phyloP scores from a whole-genome alignment of 257 asterid genomes.

The Lycium barbarum region DNA sequence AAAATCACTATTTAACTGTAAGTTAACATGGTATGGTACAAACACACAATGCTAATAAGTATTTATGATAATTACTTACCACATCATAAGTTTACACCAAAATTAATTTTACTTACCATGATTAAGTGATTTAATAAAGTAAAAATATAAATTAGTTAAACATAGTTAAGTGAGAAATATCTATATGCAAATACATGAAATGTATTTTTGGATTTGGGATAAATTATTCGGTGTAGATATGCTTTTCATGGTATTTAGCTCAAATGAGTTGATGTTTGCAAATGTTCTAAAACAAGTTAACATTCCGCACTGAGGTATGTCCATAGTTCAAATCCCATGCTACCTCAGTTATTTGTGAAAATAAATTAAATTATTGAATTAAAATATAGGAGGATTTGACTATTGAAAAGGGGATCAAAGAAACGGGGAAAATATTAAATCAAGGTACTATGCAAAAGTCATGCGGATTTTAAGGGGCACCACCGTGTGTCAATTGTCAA shows the following conservation, averaged over 20 bases:
- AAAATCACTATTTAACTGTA: neutral
- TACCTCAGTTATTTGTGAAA: neutral
- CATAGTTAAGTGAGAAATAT: neutral
- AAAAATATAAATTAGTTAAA: neutral
- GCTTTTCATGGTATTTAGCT: neutral
- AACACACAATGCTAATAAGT: neutral
- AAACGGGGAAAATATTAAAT: neutral
- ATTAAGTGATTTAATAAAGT: neutral
- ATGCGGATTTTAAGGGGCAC: conserved; percentile 28
- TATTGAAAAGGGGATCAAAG: neutral
- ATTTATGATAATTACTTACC: neutral
- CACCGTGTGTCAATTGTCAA: conserved; percentile 29
- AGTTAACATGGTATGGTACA: neutral
- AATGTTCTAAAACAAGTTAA: neutral
- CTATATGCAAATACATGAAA: neutral
- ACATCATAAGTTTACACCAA: neutral
- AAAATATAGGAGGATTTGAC: neutral
- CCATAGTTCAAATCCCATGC: neutral
- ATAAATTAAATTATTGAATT: neutral
- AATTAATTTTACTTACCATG: neutral
- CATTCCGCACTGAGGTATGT: neutral
- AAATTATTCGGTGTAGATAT: neutral
- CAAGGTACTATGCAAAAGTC: conserved; percentile 25
- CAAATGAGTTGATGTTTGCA: neutral
- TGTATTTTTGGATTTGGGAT: neutral